Base-by-base conservation (phyloP, 805 yeast species). In the Saccharomycopsis fodiens region DNA sequence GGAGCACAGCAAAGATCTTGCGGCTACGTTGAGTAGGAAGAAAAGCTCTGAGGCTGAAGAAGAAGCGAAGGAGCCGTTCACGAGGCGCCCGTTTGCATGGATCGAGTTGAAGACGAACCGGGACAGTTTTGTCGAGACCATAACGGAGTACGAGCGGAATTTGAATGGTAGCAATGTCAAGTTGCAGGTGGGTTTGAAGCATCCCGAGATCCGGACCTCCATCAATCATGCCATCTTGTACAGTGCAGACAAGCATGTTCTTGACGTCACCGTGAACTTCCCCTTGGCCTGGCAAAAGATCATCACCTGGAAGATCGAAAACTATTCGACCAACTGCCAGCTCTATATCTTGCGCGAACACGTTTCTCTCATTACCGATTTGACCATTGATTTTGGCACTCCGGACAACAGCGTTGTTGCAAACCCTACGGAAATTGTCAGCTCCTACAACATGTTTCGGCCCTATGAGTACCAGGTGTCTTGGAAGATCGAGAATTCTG, bases 11-110 rank as follows among this genome's bases (percentile, higher is more conserved):
- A 89, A 89, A 59, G 93, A 86, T 59, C 23, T 50, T 4, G 30
- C 30, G 12, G 44, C 19, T 5, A 41, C 50, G 16, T 31, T 46
- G 13, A 31, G 27, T 12, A 27, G 35, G 13, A 17, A 41, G 15
- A 42, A 39, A 23, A 30, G 30, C 13, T 39, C n/a, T 15, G 37
- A 39, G 23, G 35, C 20, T 16, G 30, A 19, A n/a, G 41, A 41
- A 4, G 42, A 38, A 15, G 36, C 41, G 15, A 35, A 39, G 8
- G 10, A 27, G 21, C n/a, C 10, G n/a, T 64, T 63, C 43, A 54
- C 62, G 3, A 58, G 68, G 2, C 67, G 93, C 40, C 83, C 95
- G 1, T 93, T 83, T 66, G 97, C 96, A 0, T 93, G 98, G 98
- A 50, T 93, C 2, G 97, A 91, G 56, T 45, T 87, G 16, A 81